Evolutionary conservation across 805 yeast species (phyloP).

Genomic region (Schizosaccharomyces octosporus): DNA sequence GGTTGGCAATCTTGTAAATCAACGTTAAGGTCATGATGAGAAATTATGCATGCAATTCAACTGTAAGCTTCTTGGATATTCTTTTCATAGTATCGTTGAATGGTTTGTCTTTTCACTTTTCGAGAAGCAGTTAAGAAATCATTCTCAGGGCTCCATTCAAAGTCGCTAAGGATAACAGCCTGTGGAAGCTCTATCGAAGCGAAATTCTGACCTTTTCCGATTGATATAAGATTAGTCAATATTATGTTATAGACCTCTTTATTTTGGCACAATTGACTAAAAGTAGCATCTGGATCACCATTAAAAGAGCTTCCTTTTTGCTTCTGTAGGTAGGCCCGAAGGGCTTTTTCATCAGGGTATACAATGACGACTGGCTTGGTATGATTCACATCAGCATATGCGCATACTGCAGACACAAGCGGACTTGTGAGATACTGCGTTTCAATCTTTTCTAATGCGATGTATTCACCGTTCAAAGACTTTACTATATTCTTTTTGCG

Average conservation of each 20-base stretch:
- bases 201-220: conserved; percentile 64
- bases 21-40: not conserved
- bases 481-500: conserved; percentile 89
- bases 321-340: conserved; percentile 35
- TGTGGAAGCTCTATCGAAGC: conserved; percentile 63
- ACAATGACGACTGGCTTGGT: conserved; percentile 84
- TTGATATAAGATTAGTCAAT: conserved; percentile 32
- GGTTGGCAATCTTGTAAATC: not conserved
- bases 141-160: conserved; percentile 94
- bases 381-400: conserved; percentile 69
- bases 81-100: conserved; percentile 40
- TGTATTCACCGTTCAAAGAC: conserved; percentile 89
- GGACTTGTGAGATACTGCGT: conserved; percentile 67
- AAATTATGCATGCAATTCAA: too few relatives aligned
- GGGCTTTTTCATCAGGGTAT: conserved; percentile 47
- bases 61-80: conserved; percentile 42
- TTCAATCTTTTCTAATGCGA: conserved; percentile 87
- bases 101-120: conserved; percentile 81
- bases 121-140: conserved; percentile 89
- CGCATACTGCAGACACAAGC: conserved; percentile 59
- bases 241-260: conserved; percentile 30
- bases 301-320: conserved; percentile 21
- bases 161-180: conserved; percentile 55
- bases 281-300: conserved; percentile 17
- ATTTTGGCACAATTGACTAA: conserved; percentile 24